A percentile compares a stretch with the other conserved stretches of the same genome.
Evolutionary conservation across 1,139 yeast genomes (phyloP).

Genomic region (Pichia sp.): DNA sequence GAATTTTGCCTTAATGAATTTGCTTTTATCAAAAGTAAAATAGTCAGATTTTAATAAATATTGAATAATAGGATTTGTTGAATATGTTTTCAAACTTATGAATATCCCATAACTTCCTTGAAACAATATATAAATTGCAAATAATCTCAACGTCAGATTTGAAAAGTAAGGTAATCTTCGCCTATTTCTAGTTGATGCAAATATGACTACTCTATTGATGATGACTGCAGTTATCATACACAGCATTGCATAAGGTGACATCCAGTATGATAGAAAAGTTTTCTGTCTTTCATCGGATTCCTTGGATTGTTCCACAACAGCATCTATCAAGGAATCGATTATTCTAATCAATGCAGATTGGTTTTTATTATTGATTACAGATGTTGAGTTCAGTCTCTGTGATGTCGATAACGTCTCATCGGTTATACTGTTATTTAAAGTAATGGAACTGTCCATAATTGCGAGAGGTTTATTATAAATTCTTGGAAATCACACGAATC

Average conservation of each 20-base stretch:
- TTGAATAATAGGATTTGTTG: conserved; percentile 12
- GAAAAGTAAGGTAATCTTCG: conserved; percentile 28
- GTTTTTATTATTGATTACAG: neutral
- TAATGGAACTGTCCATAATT: neutral
- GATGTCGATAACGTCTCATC: neutral
- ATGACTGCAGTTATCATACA: conserved; percentile 62
- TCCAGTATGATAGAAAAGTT: conserved; percentile 32
- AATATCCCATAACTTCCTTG: conserved; percentile 27
- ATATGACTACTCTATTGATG: conserved; percentile 57
- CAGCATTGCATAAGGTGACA: conserved; percentile 43
- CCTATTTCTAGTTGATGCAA: conserved; percentile 53
- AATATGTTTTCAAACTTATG: conserved; percentile 24
- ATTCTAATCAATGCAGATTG: conserved; percentile 12
- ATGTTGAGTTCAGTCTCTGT: neutral
- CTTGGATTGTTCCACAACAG: conserved; percentile 29
- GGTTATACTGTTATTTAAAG: neutral
- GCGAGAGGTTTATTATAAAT: no score
- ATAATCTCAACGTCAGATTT: conserved; percentile 23
- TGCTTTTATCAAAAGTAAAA: conserved; percentile 34
- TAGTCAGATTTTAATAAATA: conserved; percentile 10
- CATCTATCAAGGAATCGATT: conserved; percentile 24
- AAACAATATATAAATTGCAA: conserved; percentile 28
- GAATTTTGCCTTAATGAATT: conserved; percentile 9
- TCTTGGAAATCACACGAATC: no score
- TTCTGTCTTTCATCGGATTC: conserved; percentile 25